Conservation (phyloP, 1,284 basidiomycete genomes). For the Malassezia dermatis region DNA sequence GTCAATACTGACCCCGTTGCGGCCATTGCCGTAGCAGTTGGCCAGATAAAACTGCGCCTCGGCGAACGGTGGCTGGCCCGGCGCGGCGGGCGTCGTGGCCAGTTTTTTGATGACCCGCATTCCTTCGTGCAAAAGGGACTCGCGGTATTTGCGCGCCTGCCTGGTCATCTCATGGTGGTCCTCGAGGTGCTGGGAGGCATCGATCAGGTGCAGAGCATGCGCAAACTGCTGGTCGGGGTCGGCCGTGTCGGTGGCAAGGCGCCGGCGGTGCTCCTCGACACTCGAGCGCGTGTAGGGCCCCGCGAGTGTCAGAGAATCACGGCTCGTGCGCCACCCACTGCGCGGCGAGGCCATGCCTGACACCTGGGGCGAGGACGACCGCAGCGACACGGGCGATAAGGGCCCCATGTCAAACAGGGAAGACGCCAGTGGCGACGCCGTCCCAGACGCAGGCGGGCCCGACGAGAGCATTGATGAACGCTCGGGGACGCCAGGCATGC, state of each 20-base stretch:
- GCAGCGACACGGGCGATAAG: background rate
- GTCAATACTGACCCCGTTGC: conserved; percentile 84
- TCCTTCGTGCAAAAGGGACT: conserved; percentile 73
- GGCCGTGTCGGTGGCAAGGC: conserved; percentile 84
- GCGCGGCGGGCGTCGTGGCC: conserved; percentile 63
- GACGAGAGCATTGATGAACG: background rate
- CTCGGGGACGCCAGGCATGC: background rate
- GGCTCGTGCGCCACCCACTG: conserved; percentile 24
- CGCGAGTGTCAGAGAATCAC: conserved; percentile 28
- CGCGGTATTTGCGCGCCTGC: conserved; percentile 64
- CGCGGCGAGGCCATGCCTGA: background rate
- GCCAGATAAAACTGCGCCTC: conserved; percentile 99
- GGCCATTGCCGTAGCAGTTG: conserved; percentile 91
- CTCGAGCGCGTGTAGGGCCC: conserved; percentile 70
- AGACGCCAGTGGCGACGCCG: background rate
- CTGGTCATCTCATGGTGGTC: conserved; percentile 40
- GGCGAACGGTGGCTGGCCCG: conserved; percentile 62
- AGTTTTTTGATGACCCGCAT: conserved; percentile 84
- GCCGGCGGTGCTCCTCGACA: conserved; percentile 88
- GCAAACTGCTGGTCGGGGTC: conserved; percentile 98
- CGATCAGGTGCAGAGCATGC: conserved; percentile 94
- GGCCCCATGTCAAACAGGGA: background rate
- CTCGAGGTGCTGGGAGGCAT: conserved; percentile 76
- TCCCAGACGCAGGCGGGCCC: background rate
- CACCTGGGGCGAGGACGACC: background rate